These are phyloP conservation scores for Chiua virens DNA, from an alignment of 768 basidiomycete species.

Conservation along the genomic window DNA sequence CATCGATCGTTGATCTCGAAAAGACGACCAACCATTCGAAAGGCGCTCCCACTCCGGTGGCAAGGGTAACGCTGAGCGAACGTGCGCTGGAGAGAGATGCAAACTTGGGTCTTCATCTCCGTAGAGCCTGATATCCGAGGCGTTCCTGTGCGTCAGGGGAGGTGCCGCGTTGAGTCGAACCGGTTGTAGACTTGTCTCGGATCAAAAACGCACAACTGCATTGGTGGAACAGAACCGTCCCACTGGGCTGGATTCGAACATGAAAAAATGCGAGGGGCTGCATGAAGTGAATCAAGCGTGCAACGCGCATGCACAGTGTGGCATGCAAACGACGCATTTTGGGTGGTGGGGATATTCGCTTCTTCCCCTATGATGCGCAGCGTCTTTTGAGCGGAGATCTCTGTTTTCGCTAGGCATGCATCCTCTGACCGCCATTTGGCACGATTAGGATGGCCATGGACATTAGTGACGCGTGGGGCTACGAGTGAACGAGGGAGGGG, in stretches of 20 bases:
- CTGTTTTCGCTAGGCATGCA: not conserved
- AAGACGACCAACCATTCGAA: not conserved
- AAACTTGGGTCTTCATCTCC: slow-evolving; percentile 27
- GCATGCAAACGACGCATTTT: slow-evolving; percentile 1
- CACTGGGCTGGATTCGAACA: slow-evolving; percentile 9
- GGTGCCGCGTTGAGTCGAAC: too few relatives aligned
- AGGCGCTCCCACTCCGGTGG: slow-evolving; percentile 14
- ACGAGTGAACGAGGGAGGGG: not conserved
- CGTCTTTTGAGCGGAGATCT: slow-evolving; percentile 8
- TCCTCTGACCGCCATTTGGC: slow-evolving; percentile 2
- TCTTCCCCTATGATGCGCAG: slow-evolving; percentile 7
- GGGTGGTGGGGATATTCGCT: slow-evolving; percentile 16
- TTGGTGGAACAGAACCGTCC: slow-evolving; percentile 12
- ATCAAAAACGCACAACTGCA: too few relatives aligned
- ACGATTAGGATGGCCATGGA: not conserved
- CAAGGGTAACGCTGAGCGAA: slow-evolving; percentile 20
- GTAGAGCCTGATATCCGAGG: slow-evolving; percentile 27
- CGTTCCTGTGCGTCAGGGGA: slow-evolving; percentile 25
- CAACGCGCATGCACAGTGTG: not conserved
- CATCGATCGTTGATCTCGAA: slow-evolving; percentile 24
- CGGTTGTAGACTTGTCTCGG: slow-evolving; percentile 20
- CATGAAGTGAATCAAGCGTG: slow-evolving; percentile 14
- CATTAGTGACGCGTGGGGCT: not conserved
- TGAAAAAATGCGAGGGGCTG: slow-evolving; percentile 6
- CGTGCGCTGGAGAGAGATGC: slow-evolving; percentile 23